Evolutionary conservation across 176 grass and related monocot species (phyloP).

Genomic region (Musa acuminata): DNA sequence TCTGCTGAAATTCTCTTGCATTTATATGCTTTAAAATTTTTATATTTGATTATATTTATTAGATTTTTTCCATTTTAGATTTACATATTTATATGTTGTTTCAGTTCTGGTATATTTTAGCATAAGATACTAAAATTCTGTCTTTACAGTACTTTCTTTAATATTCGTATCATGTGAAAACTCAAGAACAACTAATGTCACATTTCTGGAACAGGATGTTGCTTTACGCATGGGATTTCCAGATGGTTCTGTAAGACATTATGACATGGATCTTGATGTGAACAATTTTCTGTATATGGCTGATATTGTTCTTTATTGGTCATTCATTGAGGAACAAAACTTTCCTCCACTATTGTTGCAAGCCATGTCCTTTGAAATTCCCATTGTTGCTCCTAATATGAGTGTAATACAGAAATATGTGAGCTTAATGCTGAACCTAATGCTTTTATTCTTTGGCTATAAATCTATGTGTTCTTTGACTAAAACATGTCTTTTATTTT

Average conservation of each 20-base stretch:
- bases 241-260: constrained; percentile 54
- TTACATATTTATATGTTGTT: neutral
- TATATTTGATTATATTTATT: neutral
- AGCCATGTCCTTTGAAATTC: constrained; percentile 84
- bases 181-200: constrained; percentile 14
- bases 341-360: constrained; percentile 74
- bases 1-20: neutral
- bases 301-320: constrained; percentile 75
- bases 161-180: neutral
- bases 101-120: neutral
- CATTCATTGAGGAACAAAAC: constrained; percentile 63
- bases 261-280: constrained; percentile 61
- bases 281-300: constrained; percentile 46
- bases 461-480: neutral
- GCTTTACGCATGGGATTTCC: constrained; percentile 63
- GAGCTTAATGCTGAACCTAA: constrained; percentile 25
- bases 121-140: neutral
- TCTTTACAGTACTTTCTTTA: neutral
- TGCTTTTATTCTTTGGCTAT: neutral
- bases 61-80: neutral
- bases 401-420: constrained; percentile 84
- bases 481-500: neutral
- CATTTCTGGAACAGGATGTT: constrained; percentile 52
- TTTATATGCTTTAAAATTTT: neutral
- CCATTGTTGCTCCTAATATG: constrained; percentile 70